These are phyloP conservation scores for Solanum sitiens DNA, from an alignment of 257 asterid species.

Conservation along the genomic window DNA sequence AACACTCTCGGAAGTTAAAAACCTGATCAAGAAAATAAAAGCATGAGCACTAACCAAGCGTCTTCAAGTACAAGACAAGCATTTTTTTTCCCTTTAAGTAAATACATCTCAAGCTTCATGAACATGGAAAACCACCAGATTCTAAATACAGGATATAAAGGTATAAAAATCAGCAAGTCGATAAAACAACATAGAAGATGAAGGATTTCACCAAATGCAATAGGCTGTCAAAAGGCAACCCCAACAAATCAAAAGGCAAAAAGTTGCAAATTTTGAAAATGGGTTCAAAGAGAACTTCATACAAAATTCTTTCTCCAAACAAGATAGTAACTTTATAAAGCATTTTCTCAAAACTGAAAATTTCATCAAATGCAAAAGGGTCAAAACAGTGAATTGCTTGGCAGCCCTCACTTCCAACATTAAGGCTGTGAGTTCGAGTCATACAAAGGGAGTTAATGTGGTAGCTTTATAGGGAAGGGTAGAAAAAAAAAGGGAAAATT, in stretches of 20 bases:
- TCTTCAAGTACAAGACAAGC: neutral
- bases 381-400: neutral
- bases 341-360: neutral
- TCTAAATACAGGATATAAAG: neutral
- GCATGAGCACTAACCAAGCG: neutral
- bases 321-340: too few species aligned
- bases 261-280: neutral
- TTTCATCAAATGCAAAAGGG: neutral
- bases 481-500: too few species aligned
- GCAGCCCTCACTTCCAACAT: too few species aligned
- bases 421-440: too few species aligned
- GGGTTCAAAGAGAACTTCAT: neutral
- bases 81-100: neutral
- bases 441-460: too few species aligned
- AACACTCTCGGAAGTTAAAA: neutral
- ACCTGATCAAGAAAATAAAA: neutral
- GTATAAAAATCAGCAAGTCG: neutral
- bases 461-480: too few species aligned
- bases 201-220: neutral
- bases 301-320: neutral
- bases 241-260: constrained; percentile 20
- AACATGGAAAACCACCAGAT: neutral
- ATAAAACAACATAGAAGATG: neutral
- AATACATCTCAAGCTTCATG: neutral
- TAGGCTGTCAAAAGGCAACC: neutral